Evolutionary conservation across 768 basidiomycete species (phyloP).

Genomic region (Naganishia vaughanmartiniae): DNA sequence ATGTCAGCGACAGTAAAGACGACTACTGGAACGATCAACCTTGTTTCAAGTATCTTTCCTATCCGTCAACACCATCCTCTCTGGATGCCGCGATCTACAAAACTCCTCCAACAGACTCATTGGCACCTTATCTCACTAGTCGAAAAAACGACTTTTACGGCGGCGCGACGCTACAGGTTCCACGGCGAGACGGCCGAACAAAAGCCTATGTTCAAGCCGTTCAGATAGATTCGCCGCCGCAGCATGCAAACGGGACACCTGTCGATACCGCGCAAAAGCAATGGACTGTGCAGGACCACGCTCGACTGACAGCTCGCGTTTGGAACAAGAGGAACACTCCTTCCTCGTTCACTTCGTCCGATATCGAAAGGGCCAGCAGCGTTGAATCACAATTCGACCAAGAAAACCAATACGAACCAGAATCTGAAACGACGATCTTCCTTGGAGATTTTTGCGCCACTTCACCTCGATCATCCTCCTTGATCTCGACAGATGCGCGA

Average conservation of each 20-base stretch:
- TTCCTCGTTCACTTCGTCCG: slow-evolving; percentile 12
- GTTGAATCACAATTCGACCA: not conserved
- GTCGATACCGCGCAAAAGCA: not conserved
- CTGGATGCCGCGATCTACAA: not conserved
- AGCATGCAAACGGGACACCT: not conserved
- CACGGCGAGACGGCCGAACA: not conserved
- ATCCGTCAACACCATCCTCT: slow-evolving; percentile 14
- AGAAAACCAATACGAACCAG: not conserved
- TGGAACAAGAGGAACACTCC: not conserved
- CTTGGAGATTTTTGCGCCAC: not conserved
- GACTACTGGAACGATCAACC: not conserved
- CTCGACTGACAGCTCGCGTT: not conserved
- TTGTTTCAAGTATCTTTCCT: not conserved
- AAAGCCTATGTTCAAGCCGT: not conserved
- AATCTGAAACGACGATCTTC: slow-evolving; percentile 2
- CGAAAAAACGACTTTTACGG: not conserved
- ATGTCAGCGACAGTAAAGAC: not conserved
- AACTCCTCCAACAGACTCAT: not conserved
- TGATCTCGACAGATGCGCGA: not conserved
- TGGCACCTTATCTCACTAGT: not conserved
- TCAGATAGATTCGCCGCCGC: not conserved
- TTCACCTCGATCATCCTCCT: not conserved
- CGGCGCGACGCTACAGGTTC: not conserved
- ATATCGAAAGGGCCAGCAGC: slow-evolving; percentile 21
- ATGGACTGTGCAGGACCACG: not conserved